Conservation (phyloP, 2,329 filamentous ascomycete genomes). For the Colletotrichum caudatum region DNA sequence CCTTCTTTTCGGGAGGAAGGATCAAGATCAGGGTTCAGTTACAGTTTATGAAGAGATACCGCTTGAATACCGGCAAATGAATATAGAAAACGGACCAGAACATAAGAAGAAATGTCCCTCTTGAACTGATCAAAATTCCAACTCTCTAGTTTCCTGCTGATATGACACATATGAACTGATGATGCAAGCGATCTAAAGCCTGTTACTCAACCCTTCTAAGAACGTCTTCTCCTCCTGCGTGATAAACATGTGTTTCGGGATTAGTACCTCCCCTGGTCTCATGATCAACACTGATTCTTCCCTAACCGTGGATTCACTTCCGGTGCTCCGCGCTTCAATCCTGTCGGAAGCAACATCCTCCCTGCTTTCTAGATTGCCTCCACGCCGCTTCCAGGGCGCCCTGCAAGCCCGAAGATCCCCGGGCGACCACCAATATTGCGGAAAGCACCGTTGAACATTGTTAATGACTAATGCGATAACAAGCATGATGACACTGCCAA, state of each 20-base stretch:
- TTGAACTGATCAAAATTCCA: not conserved
- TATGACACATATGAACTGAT: too few species aligned
- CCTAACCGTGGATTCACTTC: constrained; percentile 25
- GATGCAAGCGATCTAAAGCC: constrained; percentile 45
- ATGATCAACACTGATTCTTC: constrained; percentile 51
- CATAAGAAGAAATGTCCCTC: not conserved
- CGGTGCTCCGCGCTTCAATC: constrained; percentile 10
- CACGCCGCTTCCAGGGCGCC: constrained; percentile 23
- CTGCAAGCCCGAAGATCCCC: constrained; percentile 43
- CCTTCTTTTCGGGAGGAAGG: not conserved
- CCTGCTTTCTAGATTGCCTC: constrained; percentile 20
- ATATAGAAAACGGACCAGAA: constrained; percentile 9
- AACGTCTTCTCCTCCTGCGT: constrained; percentile 53
- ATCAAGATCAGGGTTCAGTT: not conserved
- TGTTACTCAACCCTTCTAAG: constrained; percentile 52
- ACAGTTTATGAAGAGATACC: not conserved
- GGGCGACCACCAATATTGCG: constrained; percentile 78
- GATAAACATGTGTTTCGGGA: constrained; percentile 53
- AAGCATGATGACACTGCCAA: constrained; percentile 73
- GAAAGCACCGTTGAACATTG: constrained; percentile 76
- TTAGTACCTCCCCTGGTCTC: constrained; percentile 49
- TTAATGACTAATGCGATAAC: constrained; percentile 73
- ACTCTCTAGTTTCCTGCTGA: not conserved
- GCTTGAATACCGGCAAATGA: not conserved
- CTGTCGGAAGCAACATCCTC: not conserved